Conservation (phyloP, 768 basidiomycete genomes). For the Russula virescens region DNA sequence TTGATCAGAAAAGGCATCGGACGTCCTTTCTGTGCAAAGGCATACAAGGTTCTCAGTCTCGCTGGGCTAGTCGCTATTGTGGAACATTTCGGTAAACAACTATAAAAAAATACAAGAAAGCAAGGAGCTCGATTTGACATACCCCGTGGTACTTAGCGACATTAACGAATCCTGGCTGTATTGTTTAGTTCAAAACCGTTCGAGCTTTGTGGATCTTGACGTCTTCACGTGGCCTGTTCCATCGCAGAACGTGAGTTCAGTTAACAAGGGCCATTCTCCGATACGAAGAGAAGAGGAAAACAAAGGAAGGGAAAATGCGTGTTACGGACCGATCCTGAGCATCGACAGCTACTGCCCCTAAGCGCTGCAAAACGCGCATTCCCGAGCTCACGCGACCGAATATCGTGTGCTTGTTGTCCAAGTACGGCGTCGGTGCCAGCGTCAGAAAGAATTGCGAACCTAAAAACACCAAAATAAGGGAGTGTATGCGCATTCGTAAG, state of each 20-base stretch:
- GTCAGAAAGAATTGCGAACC: conserved; percentile 96
- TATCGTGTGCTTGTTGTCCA: conserved; percentile 83
- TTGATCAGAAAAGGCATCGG: too few species aligned
- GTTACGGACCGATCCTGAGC: conserved; percentile 71
- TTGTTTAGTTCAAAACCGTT: background rate
- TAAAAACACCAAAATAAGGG: conserved; percentile 29
- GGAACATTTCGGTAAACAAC: too few species aligned
- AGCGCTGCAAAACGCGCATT: conserved; percentile 86
- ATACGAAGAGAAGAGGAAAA: background rate
- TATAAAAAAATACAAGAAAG: too few species aligned
- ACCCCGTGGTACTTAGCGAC: too few species aligned
- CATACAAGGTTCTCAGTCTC: too few species aligned
- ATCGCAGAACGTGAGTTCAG: conserved; percentile 1
- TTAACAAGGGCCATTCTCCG: background rate
- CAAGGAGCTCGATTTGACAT: too few species aligned
- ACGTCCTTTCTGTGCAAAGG: too few species aligned
- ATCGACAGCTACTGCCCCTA: conserved; percentile 89
- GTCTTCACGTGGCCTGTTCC: conserved; percentile 57
- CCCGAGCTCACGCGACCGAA: conserved; percentile 88
- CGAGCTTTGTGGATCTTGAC: conserved; percentile 85
- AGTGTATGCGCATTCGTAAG: background rate
- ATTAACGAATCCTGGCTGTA: background rate
- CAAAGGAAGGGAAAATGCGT: background rate
- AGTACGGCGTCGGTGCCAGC: conserved; percentile 72
- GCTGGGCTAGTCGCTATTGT: too few species aligned